Conservation (phyloP, 768 basidiomycete species). For the Russula abietina region DNA sequence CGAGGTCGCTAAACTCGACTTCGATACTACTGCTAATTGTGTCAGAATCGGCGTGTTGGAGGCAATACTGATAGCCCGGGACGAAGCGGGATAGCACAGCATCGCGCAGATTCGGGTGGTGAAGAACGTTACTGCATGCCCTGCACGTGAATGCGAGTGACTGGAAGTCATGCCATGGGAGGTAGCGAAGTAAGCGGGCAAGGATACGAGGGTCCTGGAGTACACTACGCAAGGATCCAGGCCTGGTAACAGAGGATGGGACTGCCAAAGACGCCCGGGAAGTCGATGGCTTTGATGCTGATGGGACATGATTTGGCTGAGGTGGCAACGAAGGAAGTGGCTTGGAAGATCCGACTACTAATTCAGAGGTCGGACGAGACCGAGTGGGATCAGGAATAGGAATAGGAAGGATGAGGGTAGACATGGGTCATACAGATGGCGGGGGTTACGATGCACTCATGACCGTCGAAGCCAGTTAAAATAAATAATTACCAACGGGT, state of each 20-base stretch:
- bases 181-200: constrained; percentile 29
- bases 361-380: not conserved
- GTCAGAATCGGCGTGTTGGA: constrained; percentile 38
- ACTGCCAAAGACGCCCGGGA: not conserved
- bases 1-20: constrained; percentile 53
- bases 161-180: constrained; percentile 39
- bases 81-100: constrained; percentile 46
- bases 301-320: not conserved
- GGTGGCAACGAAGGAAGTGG: not conserved
- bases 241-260: constrained; percentile 4
- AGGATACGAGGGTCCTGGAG: constrained; percentile 36
- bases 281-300: not conserved
- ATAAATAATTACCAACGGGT: not conserved
- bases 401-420: not conserved
- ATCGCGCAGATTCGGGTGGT: constrained; percentile 33
- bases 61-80: constrained; percentile 47
- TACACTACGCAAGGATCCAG: constrained; percentile 26
- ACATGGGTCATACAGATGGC: not conserved
- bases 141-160: constrained; percentile 36
- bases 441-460: too few relatives aligned
- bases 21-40: constrained; percentile 43
- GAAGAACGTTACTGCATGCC: constrained; percentile 33
- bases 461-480: too few relatives aligned
- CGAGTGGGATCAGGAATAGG: not conserved
- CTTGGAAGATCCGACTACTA: not conserved